Evolutionary conservation across 345 rosid species (phyloP).

Genomic region (Psidium guajava): DNA sequence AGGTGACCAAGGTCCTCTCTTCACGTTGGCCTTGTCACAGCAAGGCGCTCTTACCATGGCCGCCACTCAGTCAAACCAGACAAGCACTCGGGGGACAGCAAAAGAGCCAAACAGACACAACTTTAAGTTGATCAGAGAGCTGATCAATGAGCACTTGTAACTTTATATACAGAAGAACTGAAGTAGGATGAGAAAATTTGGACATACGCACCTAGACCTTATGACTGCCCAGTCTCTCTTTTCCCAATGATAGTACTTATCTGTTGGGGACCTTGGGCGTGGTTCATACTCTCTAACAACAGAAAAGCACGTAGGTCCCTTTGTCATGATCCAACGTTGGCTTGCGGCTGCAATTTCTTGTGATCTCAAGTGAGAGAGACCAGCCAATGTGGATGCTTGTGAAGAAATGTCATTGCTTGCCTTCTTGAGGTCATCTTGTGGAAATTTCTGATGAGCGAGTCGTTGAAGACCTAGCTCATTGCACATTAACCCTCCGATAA

Average conservation of each 20-base stretch:
- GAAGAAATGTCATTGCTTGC: neutral
- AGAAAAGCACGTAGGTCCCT: no score
- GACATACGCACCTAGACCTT: neutral
- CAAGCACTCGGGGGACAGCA: neutral
- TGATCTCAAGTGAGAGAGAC: neutral
- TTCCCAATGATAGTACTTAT: neutral
- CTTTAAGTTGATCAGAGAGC: neutral
- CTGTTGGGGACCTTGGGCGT: no score
- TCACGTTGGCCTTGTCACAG: conserved; percentile 17
- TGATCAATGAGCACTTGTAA: neutral
- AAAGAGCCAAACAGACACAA: neutral
- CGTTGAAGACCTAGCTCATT: neutral
- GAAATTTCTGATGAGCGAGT: neutral
- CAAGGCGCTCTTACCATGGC: conserved; percentile 25
- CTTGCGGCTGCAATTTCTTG: neutral
- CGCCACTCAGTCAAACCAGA: neutral
- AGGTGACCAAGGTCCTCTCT: conserved; percentile 26
- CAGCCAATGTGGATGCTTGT: neutral
- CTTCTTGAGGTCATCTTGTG: neutral
- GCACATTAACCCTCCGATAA: neutral
- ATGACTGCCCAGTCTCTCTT: neutral
- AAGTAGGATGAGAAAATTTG: neutral
- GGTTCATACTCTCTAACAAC: no score
- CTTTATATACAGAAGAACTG: neutral
- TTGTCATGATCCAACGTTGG: neutral